Conservation (phyloP, 1,139 yeast species). For the Pichia sp. region DNA sequence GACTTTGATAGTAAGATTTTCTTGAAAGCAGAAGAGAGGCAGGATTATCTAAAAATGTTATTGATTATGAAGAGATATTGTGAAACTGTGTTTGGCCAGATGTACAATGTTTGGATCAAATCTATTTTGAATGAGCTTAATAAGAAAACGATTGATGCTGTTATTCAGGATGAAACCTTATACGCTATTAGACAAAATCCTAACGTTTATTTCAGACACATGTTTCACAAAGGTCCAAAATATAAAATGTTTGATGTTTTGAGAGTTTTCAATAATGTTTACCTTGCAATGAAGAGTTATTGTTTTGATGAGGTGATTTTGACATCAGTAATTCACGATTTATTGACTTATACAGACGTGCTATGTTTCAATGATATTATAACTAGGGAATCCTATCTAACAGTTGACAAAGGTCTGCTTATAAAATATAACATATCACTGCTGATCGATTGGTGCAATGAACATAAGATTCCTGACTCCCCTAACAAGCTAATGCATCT, state of each 20-base stretch:
- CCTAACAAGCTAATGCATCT: conserved; percentile 80
- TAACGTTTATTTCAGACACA: conserved; percentile 68
- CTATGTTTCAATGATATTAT: conserved; percentile 91
- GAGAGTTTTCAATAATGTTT: conserved; percentile 80
- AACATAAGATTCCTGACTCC: conserved; percentile 88
- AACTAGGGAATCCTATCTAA: conserved; percentile 86
- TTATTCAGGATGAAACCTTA: conserved; percentile 84
- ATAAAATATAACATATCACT: conserved; percentile 93
- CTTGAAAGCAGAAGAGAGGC: conserved; percentile 73
- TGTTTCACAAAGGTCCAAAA: conserved; percentile 57
- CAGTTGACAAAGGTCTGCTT: conserved; percentile 96
- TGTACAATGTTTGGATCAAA: conserved; percentile 96
- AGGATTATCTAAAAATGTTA: conserved; percentile 80
- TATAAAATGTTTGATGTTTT: conserved; percentile 93
- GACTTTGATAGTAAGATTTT: conserved; percentile 71
- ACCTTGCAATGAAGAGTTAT: conserved; percentile 90
- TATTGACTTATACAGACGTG: conserved; percentile 83
- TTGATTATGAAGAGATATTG: conserved; percentile 91
- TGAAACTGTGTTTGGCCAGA: conserved; percentile 86
- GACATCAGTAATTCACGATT: conserved; percentile 80
- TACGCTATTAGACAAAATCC: conserved; percentile 83
- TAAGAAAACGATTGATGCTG: conserved; percentile 89
- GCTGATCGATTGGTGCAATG: conserved; percentile 97
- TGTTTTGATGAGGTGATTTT: conserved; percentile 80
- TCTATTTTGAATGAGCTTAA: conserved; percentile 86